Evolutionary conservation across 106 monocot species (phyloP), one percentile per base, ranked within the genome.

Genomic region (Ottelia alismoides): DNA sequence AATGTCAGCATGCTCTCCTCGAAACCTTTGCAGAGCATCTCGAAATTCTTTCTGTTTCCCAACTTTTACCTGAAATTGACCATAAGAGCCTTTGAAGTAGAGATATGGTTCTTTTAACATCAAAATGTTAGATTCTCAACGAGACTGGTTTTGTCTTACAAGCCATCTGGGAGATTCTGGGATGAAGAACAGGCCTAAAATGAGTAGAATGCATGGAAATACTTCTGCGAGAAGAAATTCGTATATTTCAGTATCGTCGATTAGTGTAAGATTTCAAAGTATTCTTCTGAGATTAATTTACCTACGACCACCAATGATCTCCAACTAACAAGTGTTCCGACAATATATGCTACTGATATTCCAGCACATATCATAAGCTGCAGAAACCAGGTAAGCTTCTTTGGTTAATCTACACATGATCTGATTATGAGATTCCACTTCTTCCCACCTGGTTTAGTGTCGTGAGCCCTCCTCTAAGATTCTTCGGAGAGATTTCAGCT

Each of bases 141-240:
- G 40, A 43, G 16, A 6, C 40, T 16, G 6, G 6, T 43, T 7
- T 43, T 43, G 9, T 21, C 74, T 68, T 69, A 87, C 86, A 70
- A 87, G 66, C 86, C 86, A 87, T 69, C 86, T 73, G 21, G 86
- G 81, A 57, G 86, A 87, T 50, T 87, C 86, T 25, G 86, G 86
- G 57, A 87, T 75, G 53, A 87, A 74, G 45, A 32, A 46, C 27
- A 87, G 74, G 47, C 81, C 86, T 1, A 78, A 27, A 51, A 87
- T 67, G 16, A 81, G 64, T 68, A 78, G 24, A 24, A 81, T 1
- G 47, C 77, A 81, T 51, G 86, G 86, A 23, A 74, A 11, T 4
- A 81, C 5, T 51, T 81, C 86, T 87, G 28, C 25, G 69, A 30
- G 17, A 65, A 32, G 60, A 67, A 58, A 58, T 16, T 43, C 10